phyloP scores from a whole-genome alignment of 495 filamentous ascomycete species.

The Neurospora tetrasperma region DNA sequence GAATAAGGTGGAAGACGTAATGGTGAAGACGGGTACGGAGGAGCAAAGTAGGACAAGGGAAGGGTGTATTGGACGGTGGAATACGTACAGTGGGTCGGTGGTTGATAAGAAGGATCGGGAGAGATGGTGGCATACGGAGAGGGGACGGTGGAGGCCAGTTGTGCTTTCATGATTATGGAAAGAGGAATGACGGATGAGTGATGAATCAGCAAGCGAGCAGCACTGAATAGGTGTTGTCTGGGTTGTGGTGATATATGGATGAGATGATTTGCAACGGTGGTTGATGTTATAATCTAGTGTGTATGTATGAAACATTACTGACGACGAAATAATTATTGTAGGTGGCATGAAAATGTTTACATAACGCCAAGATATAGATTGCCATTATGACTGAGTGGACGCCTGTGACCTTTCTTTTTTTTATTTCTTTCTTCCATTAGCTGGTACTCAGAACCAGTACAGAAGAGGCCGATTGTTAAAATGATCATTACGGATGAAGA shows the following conservation, averaged over 20 bases:
- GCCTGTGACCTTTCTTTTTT: neutral
- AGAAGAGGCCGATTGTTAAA: neutral
- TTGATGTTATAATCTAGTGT: neutral
- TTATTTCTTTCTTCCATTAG: neutral
- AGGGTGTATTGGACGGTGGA: slow-evolving; percentile 49
- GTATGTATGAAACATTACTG: neutral
- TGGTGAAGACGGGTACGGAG: neutral
- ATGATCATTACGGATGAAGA: neutral
- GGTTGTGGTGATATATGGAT: neutral
- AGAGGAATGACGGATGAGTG: neutral
- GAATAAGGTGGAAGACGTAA: neutral
- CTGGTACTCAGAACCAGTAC: neutral
- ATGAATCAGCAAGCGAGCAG: neutral
- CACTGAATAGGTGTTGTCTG: neutral
- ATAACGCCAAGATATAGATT: neutral
- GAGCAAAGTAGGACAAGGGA: slow-evolving; percentile 20
- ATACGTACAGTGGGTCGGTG: slow-evolving; percentile 26
- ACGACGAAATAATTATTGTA: neutral
- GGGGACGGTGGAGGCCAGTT: slow-evolving; percentile 34
- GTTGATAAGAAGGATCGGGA: slow-evolving; percentile 38
- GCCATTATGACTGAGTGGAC: neutral
- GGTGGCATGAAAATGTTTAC: neutral
- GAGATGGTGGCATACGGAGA: slow-evolving; percentile 40
- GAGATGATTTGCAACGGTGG: neutral
- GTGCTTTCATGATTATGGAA: slow-evolving; percentile 17